Percentiles rank a stretch among this genome's conserved stretches.
Evolutionary conservation across 345 rosid species (phyloP).

Genomic region (Syzygium jambos): DNA sequence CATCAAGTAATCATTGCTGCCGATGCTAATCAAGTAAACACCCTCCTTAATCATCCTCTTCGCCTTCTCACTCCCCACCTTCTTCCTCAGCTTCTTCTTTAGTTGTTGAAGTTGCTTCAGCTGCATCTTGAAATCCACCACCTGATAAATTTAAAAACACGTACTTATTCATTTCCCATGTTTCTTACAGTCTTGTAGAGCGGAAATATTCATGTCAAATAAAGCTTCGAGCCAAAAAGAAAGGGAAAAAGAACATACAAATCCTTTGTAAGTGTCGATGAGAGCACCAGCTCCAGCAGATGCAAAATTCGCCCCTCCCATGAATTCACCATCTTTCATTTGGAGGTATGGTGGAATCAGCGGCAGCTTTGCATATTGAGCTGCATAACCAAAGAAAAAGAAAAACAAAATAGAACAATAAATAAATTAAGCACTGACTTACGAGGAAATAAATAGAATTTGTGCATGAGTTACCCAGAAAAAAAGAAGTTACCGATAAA

Average conservation of each 20-base stretch:
- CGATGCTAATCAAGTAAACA: slow-evolving; percentile 1
- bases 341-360: slow-evolving; percentile 33
- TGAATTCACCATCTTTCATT: slow-evolving; percentile 13
- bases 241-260: not conserved
- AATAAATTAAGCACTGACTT: not conserved
- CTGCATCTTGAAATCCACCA: slow-evolving; percentile 2
- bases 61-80: not conserved
- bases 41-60: not conserved
- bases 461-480: not conserved
- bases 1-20: slow-evolving; percentile 2
- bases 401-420: not conserved
- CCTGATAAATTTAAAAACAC: not conserved
- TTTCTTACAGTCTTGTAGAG: not conserved
- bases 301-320: slow-evolving; percentile 33
- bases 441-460: not conserved
- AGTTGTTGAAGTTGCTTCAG: slow-evolving; percentile 1
- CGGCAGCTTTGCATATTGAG: slow-evolving; percentile 29
- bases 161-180: not conserved
- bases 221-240: not conserved
- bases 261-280: slow-evolving; percentile 21
- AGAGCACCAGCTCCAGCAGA: slow-evolving; percentile 50
- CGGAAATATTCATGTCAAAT: not conserved
- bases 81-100: not conserved
- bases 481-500: slow-evolving; percentile 23
- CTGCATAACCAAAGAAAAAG: slow-evolving; percentile 6